phyloP scores from a whole-genome alignment of 2,329 filamentous ascomycete species.

The Colletotrichum sp. region DNA sequence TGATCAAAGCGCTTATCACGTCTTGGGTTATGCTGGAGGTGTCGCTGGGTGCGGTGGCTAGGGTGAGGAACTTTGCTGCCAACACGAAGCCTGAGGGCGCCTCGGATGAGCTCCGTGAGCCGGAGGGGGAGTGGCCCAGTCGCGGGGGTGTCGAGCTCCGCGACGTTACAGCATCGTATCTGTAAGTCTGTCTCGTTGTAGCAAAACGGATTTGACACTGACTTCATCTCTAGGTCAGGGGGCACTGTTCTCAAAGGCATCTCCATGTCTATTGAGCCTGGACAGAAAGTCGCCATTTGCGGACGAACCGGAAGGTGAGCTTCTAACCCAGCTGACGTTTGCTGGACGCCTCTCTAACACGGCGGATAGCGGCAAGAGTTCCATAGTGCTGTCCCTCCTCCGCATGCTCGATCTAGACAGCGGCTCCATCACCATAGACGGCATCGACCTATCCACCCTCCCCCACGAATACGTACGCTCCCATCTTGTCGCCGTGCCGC shows the following conservation, averaged over 20 bases:
- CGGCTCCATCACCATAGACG: constrained; percentile 50
- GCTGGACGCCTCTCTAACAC: background rate
- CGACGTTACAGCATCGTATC: constrained; percentile 1
- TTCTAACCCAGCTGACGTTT: too few species aligned
- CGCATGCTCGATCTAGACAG: constrained; percentile 48
- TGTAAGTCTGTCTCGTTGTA: background rate
- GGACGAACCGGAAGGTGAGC: constrained; percentile 27
- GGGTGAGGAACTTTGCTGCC: constrained; percentile 8
- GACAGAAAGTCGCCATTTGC: constrained; percentile 26
- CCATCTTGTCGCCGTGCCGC: constrained; percentile 48
- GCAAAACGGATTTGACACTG: background rate
- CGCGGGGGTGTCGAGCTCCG: background rate
- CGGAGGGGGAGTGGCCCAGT: background rate
- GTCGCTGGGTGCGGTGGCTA: constrained; percentile 12
- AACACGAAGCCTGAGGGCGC: background rate
- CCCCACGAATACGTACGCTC: constrained; percentile 29
- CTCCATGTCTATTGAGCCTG: constrained; percentile 20
- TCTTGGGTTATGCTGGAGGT: constrained; percentile 19
- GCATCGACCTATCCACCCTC: constrained; percentile 36
- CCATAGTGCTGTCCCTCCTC: constrained; percentile 35
- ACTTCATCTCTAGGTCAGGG: background rate
- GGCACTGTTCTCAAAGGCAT: constrained; percentile 5
- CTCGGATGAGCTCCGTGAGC: background rate
- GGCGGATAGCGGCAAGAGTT: constrained; percentile 52
- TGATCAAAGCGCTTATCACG: constrained; percentile 4